These are phyloP conservation scores for Delonix regia DNA, from an alignment of 306 rosid genomes.

Conservation along the genomic window DNA sequence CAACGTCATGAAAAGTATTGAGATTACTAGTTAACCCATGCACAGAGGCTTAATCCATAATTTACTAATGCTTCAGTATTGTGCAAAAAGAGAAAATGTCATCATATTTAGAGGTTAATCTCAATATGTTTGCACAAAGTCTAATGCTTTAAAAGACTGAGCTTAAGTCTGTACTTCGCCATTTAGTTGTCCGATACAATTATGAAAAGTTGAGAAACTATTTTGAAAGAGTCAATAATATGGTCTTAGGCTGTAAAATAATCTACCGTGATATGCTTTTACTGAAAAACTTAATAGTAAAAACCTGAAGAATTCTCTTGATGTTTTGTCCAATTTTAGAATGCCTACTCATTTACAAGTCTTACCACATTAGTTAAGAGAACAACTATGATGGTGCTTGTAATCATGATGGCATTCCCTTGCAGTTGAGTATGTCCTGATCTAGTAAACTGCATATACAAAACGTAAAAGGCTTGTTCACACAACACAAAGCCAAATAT, in stretches of 20 bases:
- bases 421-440: constrained; percentile 55
- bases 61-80: too few relatives aligned
- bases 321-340: neutral
- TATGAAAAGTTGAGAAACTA: neutral
- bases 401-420: constrained; percentile 64
- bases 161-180: neutral
- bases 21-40: neutral
- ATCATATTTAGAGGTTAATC: neutral
- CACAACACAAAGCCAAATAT: neutral
- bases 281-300: neutral
- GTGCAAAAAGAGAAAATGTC: too few relatives aligned
- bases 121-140: neutral
- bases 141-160: neutral
- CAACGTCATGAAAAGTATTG: neutral
- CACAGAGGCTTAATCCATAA: neutral
- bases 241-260: neutral
- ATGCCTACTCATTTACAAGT: neutral
- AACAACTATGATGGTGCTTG: constrained; percentile 65
- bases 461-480: neutral
- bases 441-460: constrained; percentile 54
- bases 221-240: neutral
- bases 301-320: too few relatives aligned
- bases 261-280: too few relatives aligned
- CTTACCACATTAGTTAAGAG: constrained; percentile 68
- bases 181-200: neutral